These are phyloP conservation scores for Solanum lycopersicoides DNA, from an alignment of 257 asterid species.

Conservation along the genomic window DNA sequence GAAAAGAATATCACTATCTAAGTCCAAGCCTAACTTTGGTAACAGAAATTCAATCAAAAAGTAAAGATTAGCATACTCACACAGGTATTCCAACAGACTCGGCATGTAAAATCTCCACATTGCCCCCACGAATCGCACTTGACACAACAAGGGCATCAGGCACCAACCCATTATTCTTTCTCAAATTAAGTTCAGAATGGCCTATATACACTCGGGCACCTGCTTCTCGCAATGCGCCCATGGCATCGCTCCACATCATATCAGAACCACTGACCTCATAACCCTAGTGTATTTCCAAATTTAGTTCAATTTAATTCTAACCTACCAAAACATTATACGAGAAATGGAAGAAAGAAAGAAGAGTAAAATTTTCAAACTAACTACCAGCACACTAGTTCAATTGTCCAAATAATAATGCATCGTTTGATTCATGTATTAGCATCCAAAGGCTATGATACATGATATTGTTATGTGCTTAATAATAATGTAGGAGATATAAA, in stretches of 20 bases:
- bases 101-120: slow-evolving; percentile 27
- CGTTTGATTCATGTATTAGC: background rate
- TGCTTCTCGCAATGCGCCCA: slow-evolving; percentile 19
- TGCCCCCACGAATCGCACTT: slow-evolving; percentile 19
- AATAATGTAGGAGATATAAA: background rate
- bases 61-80: slow-evolving; percentile 4
- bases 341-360: background rate
- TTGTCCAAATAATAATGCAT: background rate
- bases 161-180: background rate
- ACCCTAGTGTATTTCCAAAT: slow-evolving; percentile 9
- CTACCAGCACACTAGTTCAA: too few relatives aligned
- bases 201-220: slow-evolving; percentile 18
- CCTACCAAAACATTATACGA: background rate
- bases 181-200: slow-evolving; percentile 22
- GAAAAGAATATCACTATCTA: background rate
- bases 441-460: background rate
- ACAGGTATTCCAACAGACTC: slow-evolving; percentile 12
- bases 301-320: background rate
- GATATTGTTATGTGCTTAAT: background rate
- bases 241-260: slow-evolving; percentile 19
- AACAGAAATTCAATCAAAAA: background rate
- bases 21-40: background rate
- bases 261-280: slow-evolving; percentile 30
- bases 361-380: background rate
- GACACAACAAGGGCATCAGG: slow-evolving; percentile 28